These are phyloP conservation scores for Drechslerella coelobrocha DNA, from an alignment of 2,329 filamentous ascomycete genomes.

Conservation along the genomic window DNA sequence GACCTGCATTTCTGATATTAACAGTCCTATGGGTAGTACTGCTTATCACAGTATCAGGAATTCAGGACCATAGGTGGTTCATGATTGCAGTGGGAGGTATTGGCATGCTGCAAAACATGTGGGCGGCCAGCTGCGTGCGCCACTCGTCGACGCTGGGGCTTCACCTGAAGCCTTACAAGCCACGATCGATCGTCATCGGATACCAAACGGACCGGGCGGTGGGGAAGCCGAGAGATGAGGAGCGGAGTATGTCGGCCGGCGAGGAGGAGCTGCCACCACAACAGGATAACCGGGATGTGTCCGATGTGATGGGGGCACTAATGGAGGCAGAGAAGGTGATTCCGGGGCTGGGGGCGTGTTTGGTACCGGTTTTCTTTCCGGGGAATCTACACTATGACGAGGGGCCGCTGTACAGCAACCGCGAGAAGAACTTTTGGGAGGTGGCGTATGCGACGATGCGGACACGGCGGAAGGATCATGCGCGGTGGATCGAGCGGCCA, in stretches of 20 bases:
- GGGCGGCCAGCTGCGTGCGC: constrained; percentile 56
- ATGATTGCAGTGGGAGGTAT: constrained; percentile 59
- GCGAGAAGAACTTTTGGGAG: constrained; percentile 50
- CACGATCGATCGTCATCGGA: constrained; percentile 43
- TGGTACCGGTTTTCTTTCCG: constrained; percentile 57
- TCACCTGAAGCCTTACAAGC: constrained; percentile 52
- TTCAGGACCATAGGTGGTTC: constrained; percentile 59
- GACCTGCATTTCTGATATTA: constrained; percentile 53
- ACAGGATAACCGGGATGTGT: constrained; percentile 54
- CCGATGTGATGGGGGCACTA: constrained; percentile 57
- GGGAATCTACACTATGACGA: constrained; percentile 50
- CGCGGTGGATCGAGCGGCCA: constrained; percentile 20
- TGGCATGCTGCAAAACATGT: constrained; percentile 60
- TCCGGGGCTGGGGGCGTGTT: constrained; percentile 56
- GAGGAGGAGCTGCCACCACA: constrained; percentile 49
- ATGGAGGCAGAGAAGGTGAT: constrained; percentile 56
- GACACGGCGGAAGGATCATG: constrained; percentile 31
- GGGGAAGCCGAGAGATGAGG: constrained; percentile 31
- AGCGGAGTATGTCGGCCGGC: constrained; percentile 1
- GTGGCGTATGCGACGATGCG: constrained; percentile 44
- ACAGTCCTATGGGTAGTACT: constrained; percentile 59
- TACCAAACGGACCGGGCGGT: constrained; percentile 42
- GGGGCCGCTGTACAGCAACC: constrained; percentile 37
- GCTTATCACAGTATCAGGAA: constrained; percentile 58
- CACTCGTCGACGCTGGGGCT: constrained; percentile 56